Conservation (phyloP, 1,139 yeast genomes). For the Taphrina wiesneri region DNA sequence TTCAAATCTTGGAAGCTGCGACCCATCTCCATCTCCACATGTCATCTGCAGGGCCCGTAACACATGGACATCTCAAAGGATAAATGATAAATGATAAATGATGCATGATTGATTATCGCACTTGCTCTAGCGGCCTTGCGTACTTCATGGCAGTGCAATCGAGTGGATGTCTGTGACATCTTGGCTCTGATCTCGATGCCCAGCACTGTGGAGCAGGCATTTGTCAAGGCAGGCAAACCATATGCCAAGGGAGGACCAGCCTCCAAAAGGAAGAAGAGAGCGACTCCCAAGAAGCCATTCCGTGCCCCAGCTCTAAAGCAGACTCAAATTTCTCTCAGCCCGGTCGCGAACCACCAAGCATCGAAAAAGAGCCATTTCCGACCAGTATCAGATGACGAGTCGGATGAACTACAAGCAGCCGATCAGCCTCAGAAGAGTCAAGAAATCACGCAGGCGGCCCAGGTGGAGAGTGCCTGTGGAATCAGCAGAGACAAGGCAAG, state of each 20-base stretch:
- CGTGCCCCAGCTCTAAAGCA: neutral
- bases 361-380: neutral
- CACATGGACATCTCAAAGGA: too few species aligned
- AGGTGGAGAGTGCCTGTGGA: neutral
- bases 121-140: too few species aligned
- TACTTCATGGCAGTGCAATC: neutral
- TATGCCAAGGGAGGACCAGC: constrained; percentile 17
- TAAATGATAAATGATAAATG: too few species aligned
- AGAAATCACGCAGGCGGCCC: neutral
- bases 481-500: neutral
- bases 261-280: neutral
- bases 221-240: neutral
- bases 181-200: neutral
- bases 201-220: neutral
- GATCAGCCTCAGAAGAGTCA: neutral
- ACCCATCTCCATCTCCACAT: neutral
- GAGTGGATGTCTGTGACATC: neutral
- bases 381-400: neutral
- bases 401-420: neutral
- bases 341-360: neutral
- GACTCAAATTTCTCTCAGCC: neutral
- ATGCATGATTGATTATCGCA: too few species aligned
- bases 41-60: neutral
- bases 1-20: neutral
- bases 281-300: neutral